Evolutionary conservation across 768 basidiomycete species (phyloP).

Genomic region (Lanmaoa pseudosensibilis): DNA sequence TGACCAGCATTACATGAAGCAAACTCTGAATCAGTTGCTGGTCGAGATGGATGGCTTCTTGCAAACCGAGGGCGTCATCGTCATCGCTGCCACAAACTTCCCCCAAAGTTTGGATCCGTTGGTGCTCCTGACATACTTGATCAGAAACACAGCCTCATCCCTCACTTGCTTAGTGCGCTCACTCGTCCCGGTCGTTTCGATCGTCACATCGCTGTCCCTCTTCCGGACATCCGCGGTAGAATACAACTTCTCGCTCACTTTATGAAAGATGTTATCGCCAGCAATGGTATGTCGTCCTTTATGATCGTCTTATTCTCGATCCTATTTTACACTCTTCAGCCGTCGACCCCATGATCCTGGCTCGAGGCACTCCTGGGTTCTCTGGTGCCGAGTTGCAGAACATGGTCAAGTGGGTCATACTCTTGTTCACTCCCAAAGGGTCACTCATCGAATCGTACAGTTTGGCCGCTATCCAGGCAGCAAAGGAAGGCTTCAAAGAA

Average conservation of each 20-base stretch:
- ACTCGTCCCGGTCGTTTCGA: conserved; percentile 97
- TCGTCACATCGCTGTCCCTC: conserved; percentile 84
- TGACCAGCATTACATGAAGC: conserved; percentile 88
- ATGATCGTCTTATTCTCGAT: neutral
- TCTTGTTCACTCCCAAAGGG: neutral
- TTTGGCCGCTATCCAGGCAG: conserved; percentile 93
- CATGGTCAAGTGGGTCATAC: conserved; percentile 80
- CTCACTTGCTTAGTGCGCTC: conserved; percentile 61
- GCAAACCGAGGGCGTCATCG: conserved; percentile 90
- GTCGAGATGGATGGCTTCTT: conserved; percentile 98
- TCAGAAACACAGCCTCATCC: conserved; percentile 11
- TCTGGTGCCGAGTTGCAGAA: conserved; percentile 97
- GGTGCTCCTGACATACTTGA: conserved; percentile 30
- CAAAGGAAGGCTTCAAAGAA: conserved; percentile 72
- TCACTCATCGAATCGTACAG: conserved; percentile 32
- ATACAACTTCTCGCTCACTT: conserved; percentile 93
- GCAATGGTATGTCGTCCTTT: conserved; percentile 44
- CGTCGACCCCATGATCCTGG: conserved; percentile 84
- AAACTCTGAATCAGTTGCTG: conserved; percentile 93
- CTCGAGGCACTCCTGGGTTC: conserved; percentile 93
- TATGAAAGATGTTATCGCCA: conserved; percentile 73
- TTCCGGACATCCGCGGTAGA: conserved; percentile 93
- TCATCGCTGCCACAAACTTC: conserved; percentile 98
- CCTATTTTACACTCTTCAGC: conserved; percentile 38
- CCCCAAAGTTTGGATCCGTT: conserved; percentile 90